A percentile compares a stretch with the other conserved stretches of the same genome.
Evolutionary conservation across 1,139 yeast genomes (phyloP).

Genomic region (Magnusiomyces suaveolens): DNA sequence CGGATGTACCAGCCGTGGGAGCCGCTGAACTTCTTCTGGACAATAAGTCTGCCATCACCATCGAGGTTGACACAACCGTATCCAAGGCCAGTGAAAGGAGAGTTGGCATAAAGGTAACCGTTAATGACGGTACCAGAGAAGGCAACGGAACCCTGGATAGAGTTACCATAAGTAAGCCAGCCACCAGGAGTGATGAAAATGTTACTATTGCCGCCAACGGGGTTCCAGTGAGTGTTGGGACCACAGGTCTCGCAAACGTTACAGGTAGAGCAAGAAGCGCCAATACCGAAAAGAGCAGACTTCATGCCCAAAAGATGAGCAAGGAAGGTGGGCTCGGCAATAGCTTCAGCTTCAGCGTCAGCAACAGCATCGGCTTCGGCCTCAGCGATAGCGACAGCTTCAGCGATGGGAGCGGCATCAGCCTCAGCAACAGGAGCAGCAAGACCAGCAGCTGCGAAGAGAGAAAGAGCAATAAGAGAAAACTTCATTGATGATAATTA

Average conservation of each 20-base stretch:
- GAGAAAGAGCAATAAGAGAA: neutral
- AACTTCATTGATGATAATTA: neutral
- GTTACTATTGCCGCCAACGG: neutral
- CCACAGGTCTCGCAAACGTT: too few relatives aligned
- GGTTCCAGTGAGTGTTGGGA: neutral
- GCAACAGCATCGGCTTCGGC: too few relatives aligned
- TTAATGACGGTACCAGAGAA: neutral
- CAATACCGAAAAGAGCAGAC: neutral
- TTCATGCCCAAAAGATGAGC: neutral
- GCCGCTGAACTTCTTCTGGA: neutral
- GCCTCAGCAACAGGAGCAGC: neutral
- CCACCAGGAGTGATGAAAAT: neutral
- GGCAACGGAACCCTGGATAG: neutral
- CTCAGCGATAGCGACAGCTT: too few relatives aligned
- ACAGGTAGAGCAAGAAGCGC: neutral
- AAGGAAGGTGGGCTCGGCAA: neutral
- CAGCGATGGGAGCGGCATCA: neutral
- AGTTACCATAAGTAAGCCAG: neutral
- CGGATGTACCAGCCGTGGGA: neutral
- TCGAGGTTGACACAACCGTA: slow-evolving; percentile 1
- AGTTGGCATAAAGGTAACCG: neutral
- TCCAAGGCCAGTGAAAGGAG: neutral
- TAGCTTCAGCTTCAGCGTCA: too few relatives aligned
- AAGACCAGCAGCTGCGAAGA: neutral
- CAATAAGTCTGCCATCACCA: neutral